Evolutionary conservation across 2,329 filamentous ascomycete genomes (phyloP), one percentile per base, ranked within the genome.

Genomic region (Diaporthe ampelina): DNA sequence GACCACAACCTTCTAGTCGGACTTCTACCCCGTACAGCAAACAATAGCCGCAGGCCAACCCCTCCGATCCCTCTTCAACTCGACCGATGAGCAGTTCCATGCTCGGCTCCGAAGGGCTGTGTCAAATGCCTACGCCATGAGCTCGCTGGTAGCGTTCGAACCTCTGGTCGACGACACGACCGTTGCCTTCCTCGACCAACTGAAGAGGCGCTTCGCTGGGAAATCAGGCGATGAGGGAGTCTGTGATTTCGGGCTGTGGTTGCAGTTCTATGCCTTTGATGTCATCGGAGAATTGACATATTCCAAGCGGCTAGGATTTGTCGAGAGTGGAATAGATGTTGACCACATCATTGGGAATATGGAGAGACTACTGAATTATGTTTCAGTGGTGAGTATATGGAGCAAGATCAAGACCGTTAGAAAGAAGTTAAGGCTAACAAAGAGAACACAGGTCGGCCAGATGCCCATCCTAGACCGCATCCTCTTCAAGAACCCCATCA

Each of bases 141-240:
- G 52, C 32, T 78, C 74, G 15, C 73, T 80, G 1, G 74, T 79
- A 9, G 48, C 74, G n/a, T 79, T 78, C 32, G 79, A 80, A 67
- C 78, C 77, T 3, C 73, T 75, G 29, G 76, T 80, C 0, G 78
- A 80, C 68, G 73, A 63, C 1, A 78, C 77, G 15, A 77, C 78
- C 21, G 29, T 68, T 11, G 63, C 78, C 7, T 78, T 80, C 68
- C 80, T 83, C 74, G 80, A 72, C 21, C 77, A 81, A 26, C 71
- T 82, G 21, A 78, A 81, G 43, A 69, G 76, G 10, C 56, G 35
- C 13, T 71, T 58, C 21, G 54, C 54, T 6, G 48, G 19, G 3
- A 48, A 19, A 19, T 13, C 32, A 1, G 32, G 13, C 32, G 4
- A 11, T 6, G 40, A 56, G 1, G 69, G 54, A 24, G 48, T 19